These are phyloP conservation scores for Dendrothele bispora DNA, from an alignment of 768 basidiomycete genomes.

Conservation along the genomic window DNA sequence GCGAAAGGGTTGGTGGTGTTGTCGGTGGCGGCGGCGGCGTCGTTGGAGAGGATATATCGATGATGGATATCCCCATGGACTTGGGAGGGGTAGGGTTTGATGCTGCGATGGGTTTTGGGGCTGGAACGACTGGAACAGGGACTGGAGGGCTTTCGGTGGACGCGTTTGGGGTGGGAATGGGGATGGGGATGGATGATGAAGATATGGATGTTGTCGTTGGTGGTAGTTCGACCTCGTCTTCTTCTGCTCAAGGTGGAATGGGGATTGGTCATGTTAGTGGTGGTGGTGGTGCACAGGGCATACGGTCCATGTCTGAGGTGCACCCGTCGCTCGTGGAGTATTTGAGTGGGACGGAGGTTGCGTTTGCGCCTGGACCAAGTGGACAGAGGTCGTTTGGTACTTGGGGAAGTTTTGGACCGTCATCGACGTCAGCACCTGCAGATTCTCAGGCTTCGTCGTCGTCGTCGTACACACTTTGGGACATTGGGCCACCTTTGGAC, in stretches of 20 bases:
- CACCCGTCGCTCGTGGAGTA: slow-evolving; percentile 28
- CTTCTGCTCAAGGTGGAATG: slow-evolving; percentile 1
- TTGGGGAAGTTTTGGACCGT: too few species aligned
- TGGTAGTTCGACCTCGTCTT: slow-evolving; percentile 14
- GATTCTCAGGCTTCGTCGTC: background rate
- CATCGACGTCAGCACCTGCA: background rate
- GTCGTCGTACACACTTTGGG: background rate
- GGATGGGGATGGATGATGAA: slow-evolving; percentile 4
- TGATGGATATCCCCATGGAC: background rate
- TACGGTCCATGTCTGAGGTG: slow-evolving; percentile 3
- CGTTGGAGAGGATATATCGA: background rate
- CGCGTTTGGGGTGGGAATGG: too few species aligned
- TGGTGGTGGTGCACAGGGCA: background rate
- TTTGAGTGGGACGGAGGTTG: slow-evolving; percentile 20
- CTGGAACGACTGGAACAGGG: slow-evolving; percentile 1
- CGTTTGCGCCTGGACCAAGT: background rate
- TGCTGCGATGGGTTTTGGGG: slow-evolving; percentile 1
- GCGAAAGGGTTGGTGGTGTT: background rate
- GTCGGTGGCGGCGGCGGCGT: background rate
- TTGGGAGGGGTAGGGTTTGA: background rate
- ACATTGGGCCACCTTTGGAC: background rate
- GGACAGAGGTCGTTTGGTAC: background rate
- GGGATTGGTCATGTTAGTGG: background rate
- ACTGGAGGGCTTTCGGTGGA: slow-evolving; percentile 1
- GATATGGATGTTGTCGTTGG: background rate